Evolutionary conservation across 345 rosid species (phyloP).

Genomic region (Lepidium didymum): DNA sequence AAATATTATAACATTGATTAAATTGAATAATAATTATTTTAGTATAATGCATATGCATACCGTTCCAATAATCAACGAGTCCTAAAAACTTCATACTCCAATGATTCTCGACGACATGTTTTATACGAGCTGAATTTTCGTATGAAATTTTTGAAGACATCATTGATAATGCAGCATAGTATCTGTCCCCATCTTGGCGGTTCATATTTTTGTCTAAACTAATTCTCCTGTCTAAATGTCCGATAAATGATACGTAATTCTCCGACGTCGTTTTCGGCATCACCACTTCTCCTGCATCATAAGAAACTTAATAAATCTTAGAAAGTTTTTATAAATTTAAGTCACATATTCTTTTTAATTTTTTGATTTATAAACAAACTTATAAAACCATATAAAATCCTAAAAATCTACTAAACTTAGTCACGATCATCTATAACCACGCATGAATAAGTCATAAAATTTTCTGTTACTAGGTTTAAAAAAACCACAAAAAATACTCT

Average conservation of each 20-base stretch:
- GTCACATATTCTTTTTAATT: too few species aligned
- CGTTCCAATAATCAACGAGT: slow-evolving; percentile 54
- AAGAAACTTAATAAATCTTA: too few species aligned
- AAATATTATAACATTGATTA: not conserved
- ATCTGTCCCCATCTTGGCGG: slow-evolving; percentile 34
- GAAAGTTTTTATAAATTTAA: too few species aligned
- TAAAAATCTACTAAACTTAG: too few species aligned
- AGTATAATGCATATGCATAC: slow-evolving; percentile 29
- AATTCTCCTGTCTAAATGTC: slow-evolving; percentile 40
- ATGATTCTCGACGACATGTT: slow-evolving; percentile 29
- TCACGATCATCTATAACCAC: too few species aligned
- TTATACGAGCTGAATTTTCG: slow-evolving; percentile 49
- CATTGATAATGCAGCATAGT: slow-evolving; percentile 45
- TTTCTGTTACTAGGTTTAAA: too few species aligned
- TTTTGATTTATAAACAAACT: too few species aligned
- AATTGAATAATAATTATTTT: not conserved
- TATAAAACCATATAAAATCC: too few species aligned
- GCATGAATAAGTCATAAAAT: too few species aligned
- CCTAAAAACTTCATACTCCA: slow-evolving; percentile 79
- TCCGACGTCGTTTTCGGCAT: slow-evolving; percentile 40
- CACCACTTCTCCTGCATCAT: slow-evolving; percentile 35
- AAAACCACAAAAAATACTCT: too few species aligned
- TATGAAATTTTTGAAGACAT: slow-evolving; percentile 66
- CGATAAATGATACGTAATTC: slow-evolving; percentile 36
- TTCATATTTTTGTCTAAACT: slow-evolving; percentile 38